Percentiles rank a stretch among this genome's conserved stretches.
Evolutionary conservation across 257 asterid species (phyloP).

Genomic region (Solanum habrochaites): DNA sequence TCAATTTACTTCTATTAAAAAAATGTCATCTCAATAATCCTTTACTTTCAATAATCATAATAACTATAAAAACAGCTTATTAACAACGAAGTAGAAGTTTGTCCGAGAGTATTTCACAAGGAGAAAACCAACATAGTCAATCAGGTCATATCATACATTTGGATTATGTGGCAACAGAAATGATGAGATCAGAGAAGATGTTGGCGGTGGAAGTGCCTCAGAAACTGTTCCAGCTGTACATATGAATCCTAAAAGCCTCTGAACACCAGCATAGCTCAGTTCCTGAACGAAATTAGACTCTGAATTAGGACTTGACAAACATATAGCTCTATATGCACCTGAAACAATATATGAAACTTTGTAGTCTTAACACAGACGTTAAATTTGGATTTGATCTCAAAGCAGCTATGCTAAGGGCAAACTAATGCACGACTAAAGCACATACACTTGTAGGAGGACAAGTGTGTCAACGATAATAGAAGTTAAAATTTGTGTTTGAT

Average conservation of each 20-base stretch:
- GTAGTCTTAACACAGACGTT: neutral
- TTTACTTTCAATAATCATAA: neutral
- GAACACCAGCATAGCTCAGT: conserved; percentile 55
- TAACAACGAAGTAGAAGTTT: neutral
- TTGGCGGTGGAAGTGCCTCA: conserved; percentile 54
- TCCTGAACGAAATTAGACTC: conserved; percentile 27
- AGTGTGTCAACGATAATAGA: neutral
- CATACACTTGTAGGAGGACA: neutral
- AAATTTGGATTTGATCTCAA: neutral
- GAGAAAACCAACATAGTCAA: neutral
- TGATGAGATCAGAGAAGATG: conserved; percentile 46
- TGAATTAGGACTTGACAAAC: neutral
- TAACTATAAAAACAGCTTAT: neutral
- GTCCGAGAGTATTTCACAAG: neutral
- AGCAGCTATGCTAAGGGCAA: neutral
- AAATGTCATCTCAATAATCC: neutral
- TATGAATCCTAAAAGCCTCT: conserved; percentile 49
- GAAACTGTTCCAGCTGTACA: conserved; percentile 45
- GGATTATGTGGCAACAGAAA: conserved; percentile 44
- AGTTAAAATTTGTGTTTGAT: neutral
- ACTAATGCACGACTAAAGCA: neutral
- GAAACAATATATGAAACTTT: neutral
- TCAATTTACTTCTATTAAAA: neutral
- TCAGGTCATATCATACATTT: conserved; percentile 34
- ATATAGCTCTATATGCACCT: neutral